Conservation (phyloP, 2,329 filamentous ascomycete species). For the Colletotrichum acutatum region DNA sequence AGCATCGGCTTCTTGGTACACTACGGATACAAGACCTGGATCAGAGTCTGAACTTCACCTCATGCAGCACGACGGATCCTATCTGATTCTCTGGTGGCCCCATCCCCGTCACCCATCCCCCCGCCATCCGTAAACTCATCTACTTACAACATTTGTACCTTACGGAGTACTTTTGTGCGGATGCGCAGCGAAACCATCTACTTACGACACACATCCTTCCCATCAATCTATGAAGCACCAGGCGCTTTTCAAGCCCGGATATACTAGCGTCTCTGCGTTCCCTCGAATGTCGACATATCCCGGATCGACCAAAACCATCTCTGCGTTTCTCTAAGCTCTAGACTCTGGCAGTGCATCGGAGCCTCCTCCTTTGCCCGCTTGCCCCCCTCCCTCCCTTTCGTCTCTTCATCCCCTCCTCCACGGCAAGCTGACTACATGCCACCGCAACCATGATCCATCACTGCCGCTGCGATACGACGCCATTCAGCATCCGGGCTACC, state of each 20-base stretch:
- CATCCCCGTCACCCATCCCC: neutral
- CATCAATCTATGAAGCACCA: neutral
- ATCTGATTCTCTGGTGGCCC: constrained; percentile 2
- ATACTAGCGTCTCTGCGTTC: neutral
- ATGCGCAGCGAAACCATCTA: constrained; percentile 8
- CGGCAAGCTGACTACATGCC: neutral
- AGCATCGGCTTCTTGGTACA: neutral
- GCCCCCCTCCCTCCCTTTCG: neutral
- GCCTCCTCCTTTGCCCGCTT: neutral
- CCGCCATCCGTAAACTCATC: constrained; percentile 8
- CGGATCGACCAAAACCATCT: constrained; percentile 7
- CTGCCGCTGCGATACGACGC: constrained; percentile 15
- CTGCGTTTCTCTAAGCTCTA: neutral
- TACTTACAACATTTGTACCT: neutral
- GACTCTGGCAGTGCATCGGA: neutral
- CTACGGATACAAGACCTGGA: neutral
- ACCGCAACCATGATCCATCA: constrained; percentile 4
- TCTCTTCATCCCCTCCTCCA: neutral
- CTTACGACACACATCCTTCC: constrained; percentile 17
- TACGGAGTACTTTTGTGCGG: constrained; percentile 10
- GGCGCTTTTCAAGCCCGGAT: neutral
- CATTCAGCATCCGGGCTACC: constrained; percentile 12
- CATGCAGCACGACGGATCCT: neutral
- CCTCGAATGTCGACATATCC: constrained; percentile 1
- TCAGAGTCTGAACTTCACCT: neutral